These are phyloP conservation scores for Claviceps humidiphila DNA, from an alignment of 2,329 filamentous ascomycete species.

Conservation along the genomic window DNA sequence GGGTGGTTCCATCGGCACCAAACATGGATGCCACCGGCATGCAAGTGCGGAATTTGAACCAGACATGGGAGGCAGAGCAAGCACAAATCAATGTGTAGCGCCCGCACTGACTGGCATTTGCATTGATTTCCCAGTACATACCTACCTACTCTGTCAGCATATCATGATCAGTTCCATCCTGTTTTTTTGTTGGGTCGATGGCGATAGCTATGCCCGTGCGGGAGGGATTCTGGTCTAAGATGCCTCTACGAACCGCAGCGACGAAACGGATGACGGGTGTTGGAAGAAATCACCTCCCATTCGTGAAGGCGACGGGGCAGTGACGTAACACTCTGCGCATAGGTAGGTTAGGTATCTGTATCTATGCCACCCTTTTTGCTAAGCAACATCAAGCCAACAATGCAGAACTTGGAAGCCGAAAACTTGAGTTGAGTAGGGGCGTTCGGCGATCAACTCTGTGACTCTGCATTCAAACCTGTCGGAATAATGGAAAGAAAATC, in stretches of 20 bases:
- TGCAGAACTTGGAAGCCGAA: no score
- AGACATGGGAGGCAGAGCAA: neutral
- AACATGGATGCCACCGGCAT: neutral
- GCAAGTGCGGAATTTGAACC: neutral
- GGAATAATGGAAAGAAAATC: no score
- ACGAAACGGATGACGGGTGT: neutral
- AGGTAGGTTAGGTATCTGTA: neutral
- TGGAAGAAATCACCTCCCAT: neutral
- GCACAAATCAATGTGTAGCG: neutral
- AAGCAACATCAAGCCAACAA: neutral
- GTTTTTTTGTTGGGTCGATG: neutral
- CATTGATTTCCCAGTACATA: neutral
- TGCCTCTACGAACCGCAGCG: neutral
- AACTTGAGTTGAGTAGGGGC: no score
- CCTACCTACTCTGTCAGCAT: no score
- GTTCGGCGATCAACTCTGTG: no score
- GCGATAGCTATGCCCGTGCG: neutral
- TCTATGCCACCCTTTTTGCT: neutral
- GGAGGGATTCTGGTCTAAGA: neutral
- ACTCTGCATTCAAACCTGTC: no score
- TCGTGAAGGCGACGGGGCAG: neutral
- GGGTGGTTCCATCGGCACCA: neutral
- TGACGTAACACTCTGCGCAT: neutral
- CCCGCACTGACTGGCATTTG: neutral
- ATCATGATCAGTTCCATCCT: neutral